Percentiles rank a stretch among this genome's conserved stretches.
Conservation (phyloP, 108 stramenopile species). For the Nannochloropsis oceanica region DNA sequence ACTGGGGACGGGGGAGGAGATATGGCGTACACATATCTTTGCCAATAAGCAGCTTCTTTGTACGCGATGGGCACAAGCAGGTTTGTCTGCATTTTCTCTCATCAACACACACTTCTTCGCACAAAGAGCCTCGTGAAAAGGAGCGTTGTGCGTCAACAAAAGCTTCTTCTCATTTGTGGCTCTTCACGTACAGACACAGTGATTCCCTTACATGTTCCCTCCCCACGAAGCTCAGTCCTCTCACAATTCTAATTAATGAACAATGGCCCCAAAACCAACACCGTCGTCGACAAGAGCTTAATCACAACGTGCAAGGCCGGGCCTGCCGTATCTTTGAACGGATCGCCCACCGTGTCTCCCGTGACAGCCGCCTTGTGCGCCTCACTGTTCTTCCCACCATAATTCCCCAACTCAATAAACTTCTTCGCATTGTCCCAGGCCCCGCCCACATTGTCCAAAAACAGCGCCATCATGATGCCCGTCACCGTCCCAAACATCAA, state of each 20-base stretch:
- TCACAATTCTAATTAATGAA: neutral
- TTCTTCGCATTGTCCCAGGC: slow-evolving; percentile 97
- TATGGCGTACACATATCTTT: too few species aligned
- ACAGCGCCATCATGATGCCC: slow-evolving; percentile 83
- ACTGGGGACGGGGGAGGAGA: too few species aligned
- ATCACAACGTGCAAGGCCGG: slow-evolving; percentile 79
- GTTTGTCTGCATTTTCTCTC: too few species aligned
- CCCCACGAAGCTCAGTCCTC: neutral
- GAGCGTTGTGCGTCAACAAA: too few species aligned
- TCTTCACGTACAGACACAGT: neutral
- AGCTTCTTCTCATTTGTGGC: too few species aligned
- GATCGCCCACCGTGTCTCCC: slow-evolving; percentile 89
- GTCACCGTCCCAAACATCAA: slow-evolving; percentile 56
- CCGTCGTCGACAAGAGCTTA: slow-evolving; percentile 72
- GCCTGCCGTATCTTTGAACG: slow-evolving; percentile 59
- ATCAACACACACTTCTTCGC: too few species aligned
- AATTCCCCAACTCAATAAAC: slow-evolving; percentile 56
- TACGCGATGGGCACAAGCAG: too few species aligned
- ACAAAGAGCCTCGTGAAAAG: too few species aligned
- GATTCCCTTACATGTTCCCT: neutral
- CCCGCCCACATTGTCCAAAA: slow-evolving; percentile 88
- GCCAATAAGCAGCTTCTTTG: too few species aligned
- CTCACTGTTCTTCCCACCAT: slow-evolving; percentile 58
- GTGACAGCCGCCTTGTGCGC: slow-evolving; percentile 83
- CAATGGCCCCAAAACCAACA: slow-evolving; percentile 15